phyloP scores from a whole-genome alignment of 306 rosid genomes.

The Trifolium dubium region DNA sequence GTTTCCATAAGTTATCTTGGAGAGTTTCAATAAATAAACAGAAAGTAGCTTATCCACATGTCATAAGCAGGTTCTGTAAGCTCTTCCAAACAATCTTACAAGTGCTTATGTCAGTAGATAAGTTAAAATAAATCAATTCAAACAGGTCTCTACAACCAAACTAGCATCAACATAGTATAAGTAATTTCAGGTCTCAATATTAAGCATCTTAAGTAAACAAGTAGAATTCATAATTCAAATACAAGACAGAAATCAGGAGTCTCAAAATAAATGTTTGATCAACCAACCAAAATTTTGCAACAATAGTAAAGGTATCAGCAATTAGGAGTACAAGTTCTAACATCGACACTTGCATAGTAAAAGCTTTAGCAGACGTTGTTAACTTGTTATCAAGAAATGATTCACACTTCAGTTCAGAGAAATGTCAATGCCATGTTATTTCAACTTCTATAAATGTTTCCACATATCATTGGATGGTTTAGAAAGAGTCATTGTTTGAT shows the following conservation, averaged over 20 bases:
- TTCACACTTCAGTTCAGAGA: not conserved
- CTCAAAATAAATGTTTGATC: slow-evolving; percentile 1
- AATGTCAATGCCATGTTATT: not conserved
- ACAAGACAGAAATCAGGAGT: not conserved
- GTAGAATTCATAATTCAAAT: slow-evolving; percentile 29
- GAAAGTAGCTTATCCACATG: not conserved
- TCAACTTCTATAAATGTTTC: slow-evolving; percentile 19
- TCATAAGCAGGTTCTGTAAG: not conserved
- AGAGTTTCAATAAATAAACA: not conserved
- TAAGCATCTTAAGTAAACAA: slow-evolving; percentile 12
- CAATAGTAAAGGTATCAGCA: not conserved
- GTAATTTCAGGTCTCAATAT: slow-evolving; percentile 15
- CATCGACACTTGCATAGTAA: not conserved
- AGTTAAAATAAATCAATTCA: not conserved
- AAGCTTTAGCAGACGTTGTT: slow-evolving; percentile 14
- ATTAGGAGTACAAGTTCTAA: not conserved
- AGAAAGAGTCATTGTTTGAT: no score
- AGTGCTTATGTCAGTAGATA: not conserved
- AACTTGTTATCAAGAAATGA: not conserved
- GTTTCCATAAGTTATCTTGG: not conserved
- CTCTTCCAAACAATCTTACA: not conserved
- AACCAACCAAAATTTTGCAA: slow-evolving; percentile 15
- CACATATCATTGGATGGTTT: not conserved
- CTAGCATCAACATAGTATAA: slow-evolving; percentile 25
- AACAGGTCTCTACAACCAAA: slow-evolving; percentile 23